Evolutionary conservation across 2,329 filamentous ascomycete species (phyloP), one percentile per base, ranked within the genome.

Genomic region (Hypoxylon sp.): DNA sequence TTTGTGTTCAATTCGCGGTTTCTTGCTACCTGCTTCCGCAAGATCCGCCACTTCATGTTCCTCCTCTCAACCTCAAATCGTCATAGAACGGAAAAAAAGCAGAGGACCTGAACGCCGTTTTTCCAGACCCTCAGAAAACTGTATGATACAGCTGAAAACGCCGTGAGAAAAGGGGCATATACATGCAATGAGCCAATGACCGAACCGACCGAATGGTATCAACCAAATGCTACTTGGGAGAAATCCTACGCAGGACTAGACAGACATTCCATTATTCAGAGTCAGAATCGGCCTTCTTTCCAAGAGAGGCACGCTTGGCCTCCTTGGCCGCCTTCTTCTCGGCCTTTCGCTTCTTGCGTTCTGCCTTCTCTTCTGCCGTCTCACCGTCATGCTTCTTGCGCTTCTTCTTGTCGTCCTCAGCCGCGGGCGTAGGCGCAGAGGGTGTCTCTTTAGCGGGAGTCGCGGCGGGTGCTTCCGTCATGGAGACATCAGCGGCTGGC

Each of bases 341-440:
- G 1, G 85, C 85, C 81, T 87, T 87, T 76, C 84, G 81, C 72
- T 83, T 82, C 81, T 87, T 87, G 70, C 85, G 83, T 80, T 87
- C 85, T 4, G 85, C 85, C 80, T 87, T 88, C 79, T 90, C 89
- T 76, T 92, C 90, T 25, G 88, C 81, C 14, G 88, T 90, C 82
- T 93, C 90, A 74, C 91, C 90, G 34, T 93, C 90, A 78, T 92
- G 90, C 85, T 94, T 89, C 83, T 92, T 92, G 74, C 90, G 88
- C 84, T 92, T 96, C 86, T 93, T 93, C 82, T 90, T 89, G 73
- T 87, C 85, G 54, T 87, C 85, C 59, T 85, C 85, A 75, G 84
- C 79, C 73, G 78, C 25, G 0, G 81, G 84, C 23, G 84, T 77
- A 19, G 77, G 78, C 51, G 78, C 78, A 50, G 78, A 74, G 5